Conservation (phyloP, 1,284 basidiomycete species). For the Nidula niveotomentosa region DNA sequence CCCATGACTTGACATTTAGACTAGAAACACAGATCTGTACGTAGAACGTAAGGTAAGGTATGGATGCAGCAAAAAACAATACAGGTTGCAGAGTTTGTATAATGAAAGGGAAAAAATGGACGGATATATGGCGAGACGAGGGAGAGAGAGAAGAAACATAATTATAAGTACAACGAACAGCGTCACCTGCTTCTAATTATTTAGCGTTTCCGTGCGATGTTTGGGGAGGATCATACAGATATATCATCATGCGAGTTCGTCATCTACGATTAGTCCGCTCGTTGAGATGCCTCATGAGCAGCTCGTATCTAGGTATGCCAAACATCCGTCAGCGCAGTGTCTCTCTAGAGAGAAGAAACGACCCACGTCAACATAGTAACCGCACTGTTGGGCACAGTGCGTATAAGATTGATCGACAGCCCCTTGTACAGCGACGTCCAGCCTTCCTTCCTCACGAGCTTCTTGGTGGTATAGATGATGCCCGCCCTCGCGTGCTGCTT, state of each 20-base stretch:
- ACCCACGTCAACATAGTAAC: constrained; percentile 94
- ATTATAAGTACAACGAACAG: neutral
- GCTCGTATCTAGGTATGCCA: constrained; percentile 51
- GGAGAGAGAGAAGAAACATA: neutral
- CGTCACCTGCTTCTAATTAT: neutral
- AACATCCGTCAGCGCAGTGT: constrained; percentile 3
- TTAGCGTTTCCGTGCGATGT: neutral
- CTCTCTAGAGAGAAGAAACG: neutral
- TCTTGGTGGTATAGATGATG: constrained; percentile 69
- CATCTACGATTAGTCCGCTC: constrained; percentile 18
- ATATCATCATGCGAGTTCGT: neutral
- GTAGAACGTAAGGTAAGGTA: constrained; percentile 2
- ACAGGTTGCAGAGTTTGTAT: constrained; percentile 1
- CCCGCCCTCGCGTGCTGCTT: constrained; percentile 54
- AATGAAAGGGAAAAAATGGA: neutral
- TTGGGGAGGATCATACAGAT: neutral
- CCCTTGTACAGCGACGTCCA: constrained; percentile 90
- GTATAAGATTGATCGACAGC: constrained; percentile 84
- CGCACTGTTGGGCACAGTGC: constrained; percentile 93
- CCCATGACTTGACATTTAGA: neutral
- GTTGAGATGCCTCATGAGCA: constrained; percentile 65
- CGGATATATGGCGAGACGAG: neutral
- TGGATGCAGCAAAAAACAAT: constrained; percentile 1
- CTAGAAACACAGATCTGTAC: constrained; percentile 3
- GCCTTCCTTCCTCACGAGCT: constrained; percentile 79